phyloP scores from a whole-genome alignment of 805 yeast species.

The Ogataea dorogensis region DNA sequence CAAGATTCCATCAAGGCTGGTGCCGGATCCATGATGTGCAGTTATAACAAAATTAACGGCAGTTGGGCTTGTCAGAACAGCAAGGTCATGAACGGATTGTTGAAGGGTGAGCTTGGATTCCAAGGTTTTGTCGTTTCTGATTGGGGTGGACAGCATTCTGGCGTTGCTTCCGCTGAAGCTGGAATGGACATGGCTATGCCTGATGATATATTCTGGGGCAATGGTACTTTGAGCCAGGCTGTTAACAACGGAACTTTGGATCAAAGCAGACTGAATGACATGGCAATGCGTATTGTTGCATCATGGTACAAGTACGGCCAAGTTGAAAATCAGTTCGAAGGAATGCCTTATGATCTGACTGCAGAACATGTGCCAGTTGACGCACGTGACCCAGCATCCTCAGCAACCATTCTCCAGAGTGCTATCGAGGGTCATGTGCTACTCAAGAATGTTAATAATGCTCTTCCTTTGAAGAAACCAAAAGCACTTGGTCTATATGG shows the following conservation, averaged over 20 bases:
- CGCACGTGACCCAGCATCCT: slow-evolving; percentile 49
- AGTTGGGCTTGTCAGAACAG: slow-evolving; percentile 61
- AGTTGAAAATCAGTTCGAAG: slow-evolving; percentile 39
- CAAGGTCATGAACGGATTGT: slow-evolving; percentile 49
- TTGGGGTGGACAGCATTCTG: slow-evolving; percentile 62
- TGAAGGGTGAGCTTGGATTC: slow-evolving; percentile 62
- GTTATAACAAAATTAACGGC: slow-evolving; percentile 56
- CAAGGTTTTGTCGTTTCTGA: slow-evolving; percentile 68
- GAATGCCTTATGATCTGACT: slow-evolving; percentile 47
- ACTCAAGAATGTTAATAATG: slow-evolving; percentile 50
- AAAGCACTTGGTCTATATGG: slow-evolving; percentile 33
- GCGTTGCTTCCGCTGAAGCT: slow-evolving; percentile 53
- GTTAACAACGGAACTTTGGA: slow-evolving; percentile 56
- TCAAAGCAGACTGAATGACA: slow-evolving; percentile 54
- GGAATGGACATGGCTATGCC: slow-evolving; percentile 72
- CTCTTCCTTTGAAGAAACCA: slow-evolving; percentile 57
- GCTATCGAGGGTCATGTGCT: slow-evolving; percentile 59
- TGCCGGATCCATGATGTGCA: slow-evolving; percentile 60
- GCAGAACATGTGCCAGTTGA: slow-evolving; percentile 55
- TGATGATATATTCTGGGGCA: slow-evolving; percentile 46
- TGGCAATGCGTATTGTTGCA: slow-evolving; percentile 59
- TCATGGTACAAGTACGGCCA: slow-evolving; percentile 49
- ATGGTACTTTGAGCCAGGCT: slow-evolving; percentile 52
- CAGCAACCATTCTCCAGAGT: slow-evolving; percentile 48
- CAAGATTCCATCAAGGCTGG: slow-evolving; percentile 62